Conservation (phyloP, 768 basidiomycete genomes). For the Tulasnella sp. region DNA sequence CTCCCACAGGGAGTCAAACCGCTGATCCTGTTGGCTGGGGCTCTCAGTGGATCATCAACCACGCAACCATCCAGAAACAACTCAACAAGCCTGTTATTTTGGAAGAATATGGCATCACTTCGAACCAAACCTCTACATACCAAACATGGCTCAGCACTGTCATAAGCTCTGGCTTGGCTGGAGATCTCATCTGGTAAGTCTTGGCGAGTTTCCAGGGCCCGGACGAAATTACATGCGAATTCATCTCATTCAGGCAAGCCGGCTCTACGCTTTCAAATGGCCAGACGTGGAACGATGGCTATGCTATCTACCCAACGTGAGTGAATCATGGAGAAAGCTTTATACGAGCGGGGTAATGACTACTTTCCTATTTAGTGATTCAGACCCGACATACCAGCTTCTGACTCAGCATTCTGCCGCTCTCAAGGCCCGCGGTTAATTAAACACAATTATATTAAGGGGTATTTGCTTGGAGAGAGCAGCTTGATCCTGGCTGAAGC, state of each 20-base stretch:
- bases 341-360: not conserved
- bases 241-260: conserved; percentile 46
- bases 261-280: conserved; percentile 50
- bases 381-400: conserved; percentile 51
- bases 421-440: conserved; percentile 49
- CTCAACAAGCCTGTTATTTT: conserved; percentile 62
- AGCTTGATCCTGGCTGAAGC: not conserved
- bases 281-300: conserved; percentile 54
- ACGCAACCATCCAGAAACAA: conserved; percentile 55
- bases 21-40: conserved; percentile 31
- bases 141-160: conserved; percentile 49
- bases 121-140: conserved; percentile 54
- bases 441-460: not conserved
- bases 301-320: conserved; percentile 51
- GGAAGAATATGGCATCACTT: conserved; percentile 68
- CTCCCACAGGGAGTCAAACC: not conserved
- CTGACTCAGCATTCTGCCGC: conserved; percentile 52
- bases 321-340: not conserved
- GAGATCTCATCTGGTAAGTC: conserved; percentile 62
- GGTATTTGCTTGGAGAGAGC: not conserved
- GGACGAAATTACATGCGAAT: not conserved
- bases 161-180: conserved; percentile 39
- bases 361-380: conserved; percentile 39
- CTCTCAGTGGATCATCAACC: conserved; percentile 64
- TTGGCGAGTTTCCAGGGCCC: not conserved